Evolutionary conservation across 2,329 filamentous ascomycete species (phyloP).

Genomic region (Keithomyces neogunnii): DNA sequence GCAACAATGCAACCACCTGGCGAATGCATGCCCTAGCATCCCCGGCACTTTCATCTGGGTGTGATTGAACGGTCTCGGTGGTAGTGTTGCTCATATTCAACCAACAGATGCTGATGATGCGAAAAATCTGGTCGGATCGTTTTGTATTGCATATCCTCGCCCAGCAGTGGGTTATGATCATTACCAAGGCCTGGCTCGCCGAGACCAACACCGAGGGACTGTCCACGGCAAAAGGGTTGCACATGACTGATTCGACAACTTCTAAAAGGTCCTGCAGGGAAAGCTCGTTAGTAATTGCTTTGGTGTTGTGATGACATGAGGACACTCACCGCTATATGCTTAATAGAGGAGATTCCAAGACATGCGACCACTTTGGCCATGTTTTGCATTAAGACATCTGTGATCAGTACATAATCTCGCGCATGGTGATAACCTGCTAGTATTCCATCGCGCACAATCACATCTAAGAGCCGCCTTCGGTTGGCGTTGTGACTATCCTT

Average conservation of each 20-base stretch:
- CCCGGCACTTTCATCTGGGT: not conserved
- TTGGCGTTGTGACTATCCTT: conserved; percentile 14
- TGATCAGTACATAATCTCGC: conserved; percentile 47
- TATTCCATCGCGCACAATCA: conserved; percentile 46
- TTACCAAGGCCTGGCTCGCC: conserved; percentile 44
- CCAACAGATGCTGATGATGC: conserved; percentile 55
- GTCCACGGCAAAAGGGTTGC: conserved; percentile 57
- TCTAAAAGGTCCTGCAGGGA: conserved; percentile 53
- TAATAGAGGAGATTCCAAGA: conserved; percentile 54
- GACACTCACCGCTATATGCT: conserved; percentile 53
- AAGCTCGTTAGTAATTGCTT: conserved; percentile 6
- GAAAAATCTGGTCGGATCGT: conserved; percentile 57
- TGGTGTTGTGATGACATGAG: not conserved
- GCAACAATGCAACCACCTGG: not conserved
- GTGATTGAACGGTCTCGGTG: not conserved
- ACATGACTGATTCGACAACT: conserved; percentile 54
- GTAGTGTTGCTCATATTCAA: conserved; percentile 39
- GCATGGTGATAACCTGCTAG: conserved; percentile 49
- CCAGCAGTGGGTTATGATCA: conserved; percentile 57
- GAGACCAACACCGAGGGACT: conserved; percentile 44
- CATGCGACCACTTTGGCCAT: conserved; percentile 40
- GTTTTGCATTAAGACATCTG: conserved; percentile 45
- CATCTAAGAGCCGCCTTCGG: conserved; percentile 39
- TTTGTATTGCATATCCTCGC: conserved; percentile 48
- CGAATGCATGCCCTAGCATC: not conserved